phyloP scores from a whole-genome alignment of 257 asterid genomes.

The Solanum arcanum region DNA sequence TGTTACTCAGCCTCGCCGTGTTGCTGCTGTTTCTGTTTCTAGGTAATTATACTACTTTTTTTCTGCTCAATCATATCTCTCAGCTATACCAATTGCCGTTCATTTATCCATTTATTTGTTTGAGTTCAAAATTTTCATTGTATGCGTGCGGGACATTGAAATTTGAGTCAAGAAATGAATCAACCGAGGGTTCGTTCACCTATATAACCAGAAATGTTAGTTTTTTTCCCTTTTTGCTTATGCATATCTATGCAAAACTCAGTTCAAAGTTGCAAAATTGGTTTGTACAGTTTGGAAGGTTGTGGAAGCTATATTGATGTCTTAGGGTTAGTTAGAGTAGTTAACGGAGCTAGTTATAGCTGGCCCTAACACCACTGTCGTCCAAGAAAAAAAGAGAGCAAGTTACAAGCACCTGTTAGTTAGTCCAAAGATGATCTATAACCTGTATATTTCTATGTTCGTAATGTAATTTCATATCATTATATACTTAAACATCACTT shows the following conservation, averaged over 20 bases:
- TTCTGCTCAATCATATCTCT: too few species aligned
- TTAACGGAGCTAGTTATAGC: neutral
- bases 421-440: neutral
- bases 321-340: neutral
- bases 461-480: neutral
- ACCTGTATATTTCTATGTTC: neutral
- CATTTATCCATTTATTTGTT: too few species aligned
- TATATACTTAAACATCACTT: neutral
- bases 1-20: slow-evolving; percentile 96
- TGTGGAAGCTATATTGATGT: neutral
- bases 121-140: too few species aligned
- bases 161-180: too few species aligned
- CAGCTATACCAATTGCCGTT: too few species aligned
- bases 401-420: neutral
- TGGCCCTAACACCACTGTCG: neutral
- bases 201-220: too few species aligned
- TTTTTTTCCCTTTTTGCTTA: neutral
- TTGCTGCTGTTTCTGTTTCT: slow-evolving; percentile 87
- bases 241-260: neutral
- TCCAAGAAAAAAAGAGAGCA: neutral
- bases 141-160: too few species aligned
- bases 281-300: neutral
- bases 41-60: slow-evolving; percentile 20
- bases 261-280: neutral
- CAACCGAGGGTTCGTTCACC: too few species aligned